Base-by-base conservation (phyloP, 768 basidiomycete species). In the Boletus tomentosulus region DNA sequence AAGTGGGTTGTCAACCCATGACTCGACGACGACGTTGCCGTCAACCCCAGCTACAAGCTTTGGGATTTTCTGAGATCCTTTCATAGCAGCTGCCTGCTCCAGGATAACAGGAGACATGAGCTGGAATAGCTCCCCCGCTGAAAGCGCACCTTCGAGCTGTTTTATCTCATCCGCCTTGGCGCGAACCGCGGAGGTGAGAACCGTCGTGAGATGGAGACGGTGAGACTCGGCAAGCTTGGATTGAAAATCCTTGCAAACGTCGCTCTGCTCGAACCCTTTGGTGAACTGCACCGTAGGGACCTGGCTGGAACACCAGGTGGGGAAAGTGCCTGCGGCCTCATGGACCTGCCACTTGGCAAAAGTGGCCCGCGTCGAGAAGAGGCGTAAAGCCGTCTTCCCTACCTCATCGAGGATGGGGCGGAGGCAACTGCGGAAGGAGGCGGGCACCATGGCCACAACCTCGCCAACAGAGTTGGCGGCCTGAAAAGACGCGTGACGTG, bases 201-300 rank as follows among this genome's bases (percentile, higher is more conserved):
- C n/a, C 3, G 12, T 1, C 0, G 4, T 31, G 4, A 10, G 45
- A 16, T 31, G 10, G 1, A 5, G 3, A 1, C 1, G 2, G 0
- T 30, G 44, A 8, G 13, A 8, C 44, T 25, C 12, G 9, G n/a
- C 16, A 3, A 4, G 37, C 16, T 37, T n/a, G 6, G 12, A 3
- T 1, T 6, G 27, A 3, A 16, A 25, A 2, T 15, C 16, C 6
- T 16, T 30, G 5, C 27, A 13, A 1, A 13, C 41, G 2, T 30
- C 28, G 15, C 5, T 16, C 16, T 45, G 12, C 12, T 45, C 28
- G 16, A 28, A 45, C 27, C 28, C 44, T 7, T 45, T 45, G 27
- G 11, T 13, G 2, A 45, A 16, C 2, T 16, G 25, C 15, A 45
- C 44, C 7, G 4, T 6, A 6, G 44, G 44, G 5, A 8, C 44